Base-by-base conservation (phyloP, 164 flowering plant species). In the Magnolia kwangsiensis region DNA sequence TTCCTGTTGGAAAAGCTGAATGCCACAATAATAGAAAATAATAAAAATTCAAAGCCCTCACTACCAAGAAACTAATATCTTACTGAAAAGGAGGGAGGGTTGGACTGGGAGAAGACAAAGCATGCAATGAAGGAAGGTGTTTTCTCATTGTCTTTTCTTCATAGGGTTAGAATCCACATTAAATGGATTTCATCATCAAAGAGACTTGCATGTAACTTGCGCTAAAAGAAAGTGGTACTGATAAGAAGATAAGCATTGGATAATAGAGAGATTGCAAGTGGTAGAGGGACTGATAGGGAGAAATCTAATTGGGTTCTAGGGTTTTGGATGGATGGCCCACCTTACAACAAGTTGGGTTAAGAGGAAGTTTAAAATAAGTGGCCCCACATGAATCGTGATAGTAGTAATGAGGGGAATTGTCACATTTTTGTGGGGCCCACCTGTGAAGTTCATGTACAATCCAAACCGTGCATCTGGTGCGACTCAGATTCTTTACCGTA, bases 171-270 rank as follows among this genome's bases (percentile, higher is more conserved):
- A 19, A 51, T 55, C 21, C 50, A 10, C 23, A 68, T 59, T 13
- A 63, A 69, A 20, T 75, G 81, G 76, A 78, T 71, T 79, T 76
- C 86, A 81, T 84, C 86, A 84, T 80, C 86, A 81, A 67, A 13
- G 71, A 78, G 86, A 83, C 83, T 55, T 83, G 71, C 66, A 3
- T 63, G 75, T 79, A 74, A 7, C 4, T 55, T 71, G 77, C 73
- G 79, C 69, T 68, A 68, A 80, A 77, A 74, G 72, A 72, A 72
- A 75, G 75, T 67, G 69, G 72, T 72, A 16, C 59, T 73, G 78
- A 76, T 73, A 80, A 73, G 79, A 80, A 74, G 81, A 76, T 76
- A 74, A 76, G 75, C 66, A 63, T 51, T 50, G 76, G 75, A 71
- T 74, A 77, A 23, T 23, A 63, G 51, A 31, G 49, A 7, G 13